Evolutionary conservation across 305 asterid genomes (phyloP), one percentile per base, ranked within the genome.

Genomic region (Solanum hybrid): DNA sequence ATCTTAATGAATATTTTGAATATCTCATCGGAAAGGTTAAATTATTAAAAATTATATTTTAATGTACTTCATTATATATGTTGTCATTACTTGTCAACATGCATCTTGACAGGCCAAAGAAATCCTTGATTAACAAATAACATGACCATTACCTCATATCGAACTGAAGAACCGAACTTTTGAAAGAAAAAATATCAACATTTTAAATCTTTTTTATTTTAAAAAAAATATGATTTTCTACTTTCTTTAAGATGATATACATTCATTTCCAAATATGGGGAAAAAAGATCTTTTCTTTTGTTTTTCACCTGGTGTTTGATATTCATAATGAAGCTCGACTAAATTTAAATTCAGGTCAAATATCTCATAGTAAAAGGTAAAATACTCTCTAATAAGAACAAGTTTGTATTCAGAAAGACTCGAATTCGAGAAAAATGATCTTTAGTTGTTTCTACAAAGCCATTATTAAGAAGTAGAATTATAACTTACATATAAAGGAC

Each of bases 401-500:
- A 46, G 2, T 46, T 46, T 0, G 0, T 14, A 46, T 46, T 46
- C 7, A 46, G 1, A 46, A 46, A 46, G 3, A 14, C 8, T 46
- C 1, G 1, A 51, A 46, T 2, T 0, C 8, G 0, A 5, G 0
- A 46, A 16, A 51, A 51, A 16, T 16, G 2, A 6, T 26, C 9
- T 17, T 80, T 80, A 20, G 4, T 79, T 80, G 24, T 24, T 40
- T 7, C 10, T 27, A 81, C 10, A 81, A 81, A 16, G 10, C 3
- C 86, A 81, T 42, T 26, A 81, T 81, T 81, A 40, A 81, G 36
- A 81, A 81, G 7, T 78, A 22, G 56, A 12, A 38, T 12, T 38
- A 38, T 64, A 84, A 51, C 14, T 20, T 16, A 11, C 29, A 73
- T 13, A 79, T 14, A 88, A 72, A 90, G 73, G 91, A 87, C 90